Conservation (phyloP, 352 stramenopile species). For the Elongisporangium undulatum region DNA sequence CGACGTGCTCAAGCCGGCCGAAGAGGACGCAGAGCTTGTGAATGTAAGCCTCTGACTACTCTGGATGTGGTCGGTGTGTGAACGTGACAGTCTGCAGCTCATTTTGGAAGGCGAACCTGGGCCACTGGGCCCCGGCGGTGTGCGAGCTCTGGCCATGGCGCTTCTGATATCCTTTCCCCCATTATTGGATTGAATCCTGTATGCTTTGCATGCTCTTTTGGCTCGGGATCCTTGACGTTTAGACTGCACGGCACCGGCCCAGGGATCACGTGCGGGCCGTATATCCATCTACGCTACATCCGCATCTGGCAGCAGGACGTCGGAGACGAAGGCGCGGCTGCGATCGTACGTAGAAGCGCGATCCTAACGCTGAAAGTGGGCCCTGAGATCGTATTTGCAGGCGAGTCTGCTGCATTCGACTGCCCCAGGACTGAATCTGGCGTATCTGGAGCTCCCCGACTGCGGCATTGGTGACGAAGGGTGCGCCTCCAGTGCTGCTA, state of each 20-base stretch:
- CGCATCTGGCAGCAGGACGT: conserved; percentile 82
- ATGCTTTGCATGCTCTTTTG: conserved; percentile 1
- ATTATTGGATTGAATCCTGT: neutral
- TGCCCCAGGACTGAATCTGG: conserved; percentile 51
- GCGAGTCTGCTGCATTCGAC: conserved; percentile 34
- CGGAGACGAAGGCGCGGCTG: conserved; percentile 61
- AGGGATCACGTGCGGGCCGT: conserved; percentile 57
- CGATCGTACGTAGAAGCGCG: conserved; percentile 37
- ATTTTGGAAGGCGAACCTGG: conserved; percentile 73
- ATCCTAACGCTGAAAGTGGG: neutral
- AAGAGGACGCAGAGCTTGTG: conserved; percentile 67
- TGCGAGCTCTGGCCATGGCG: conserved; percentile 62
- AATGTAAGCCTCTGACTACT: conserved; percentile 29
- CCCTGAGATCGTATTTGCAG: conserved; percentile 9
- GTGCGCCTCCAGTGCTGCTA: conserved; percentile 3
- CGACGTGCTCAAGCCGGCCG: conserved; percentile 59
- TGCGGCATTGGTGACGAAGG: conserved; percentile 63
- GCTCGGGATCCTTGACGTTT: conserved; percentile 36
- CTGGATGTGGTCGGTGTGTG: neutral
- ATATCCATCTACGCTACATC: conserved; percentile 66
- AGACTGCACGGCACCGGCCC: conserved; percentile 48
- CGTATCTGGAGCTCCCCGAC: conserved; percentile 77
- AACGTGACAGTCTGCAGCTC: conserved; percentile 26
- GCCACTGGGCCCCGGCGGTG: conserved; percentile 47
- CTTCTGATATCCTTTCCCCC: conserved; percentile 73